Percentiles rank a stretch among this genome's conserved stretches.
These are phyloP conservation scores for Mallotus nudiflorus DNA, from an alignment of 345 rosid species.

Conservation along the genomic window DNA sequence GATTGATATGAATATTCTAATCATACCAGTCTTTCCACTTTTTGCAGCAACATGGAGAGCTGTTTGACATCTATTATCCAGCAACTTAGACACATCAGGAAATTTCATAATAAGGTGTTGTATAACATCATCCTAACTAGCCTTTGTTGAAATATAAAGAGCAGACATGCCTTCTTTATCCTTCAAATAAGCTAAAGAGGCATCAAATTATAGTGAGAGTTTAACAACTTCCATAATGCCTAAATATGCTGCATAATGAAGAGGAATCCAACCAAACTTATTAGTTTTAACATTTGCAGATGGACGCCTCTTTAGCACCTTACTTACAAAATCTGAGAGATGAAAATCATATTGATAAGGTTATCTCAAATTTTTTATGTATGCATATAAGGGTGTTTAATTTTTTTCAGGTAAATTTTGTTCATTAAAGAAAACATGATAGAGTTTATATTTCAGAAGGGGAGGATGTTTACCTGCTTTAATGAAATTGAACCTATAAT, in stretches of 20 bases:
- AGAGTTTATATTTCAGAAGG: no score
- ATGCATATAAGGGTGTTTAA: no score
- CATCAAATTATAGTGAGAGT: constrained; percentile 3
- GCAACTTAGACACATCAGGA: constrained; percentile 19
- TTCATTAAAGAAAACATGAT: no score
- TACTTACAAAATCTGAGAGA: constrained; percentile 17
- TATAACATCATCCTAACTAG: constrained; percentile 18
- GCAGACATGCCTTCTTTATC: constrained; percentile 31
- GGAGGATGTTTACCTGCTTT: no score
- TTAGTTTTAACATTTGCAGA: constrained; percentile 18
- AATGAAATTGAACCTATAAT: no score
- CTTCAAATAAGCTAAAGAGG: constrained; percentile 16
- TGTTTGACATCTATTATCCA: constrained; percentile 28
- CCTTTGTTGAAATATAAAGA: constrained; percentile 30
- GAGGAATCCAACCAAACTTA: constrained; percentile 19
- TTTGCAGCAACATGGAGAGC: constrained; percentile 42
- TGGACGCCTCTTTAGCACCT: constrained; percentile 22
- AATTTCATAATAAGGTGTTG: constrained; percentile 2
- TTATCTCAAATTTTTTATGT: no score
- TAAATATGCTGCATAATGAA: constrained; percentile 26
- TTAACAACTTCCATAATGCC: constrained; percentile 20
- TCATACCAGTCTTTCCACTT: constrained; percentile 17
- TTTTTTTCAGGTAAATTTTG: no score
- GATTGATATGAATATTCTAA: constrained; percentile 20
- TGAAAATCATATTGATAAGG: not conserved